Percentiles rank a stretch among this genome's conserved stretches.
Evolutionary conservation across 2,329 filamentous ascomycete genomes (phyloP).

Genomic region (Neobulgaria alba): DNA sequence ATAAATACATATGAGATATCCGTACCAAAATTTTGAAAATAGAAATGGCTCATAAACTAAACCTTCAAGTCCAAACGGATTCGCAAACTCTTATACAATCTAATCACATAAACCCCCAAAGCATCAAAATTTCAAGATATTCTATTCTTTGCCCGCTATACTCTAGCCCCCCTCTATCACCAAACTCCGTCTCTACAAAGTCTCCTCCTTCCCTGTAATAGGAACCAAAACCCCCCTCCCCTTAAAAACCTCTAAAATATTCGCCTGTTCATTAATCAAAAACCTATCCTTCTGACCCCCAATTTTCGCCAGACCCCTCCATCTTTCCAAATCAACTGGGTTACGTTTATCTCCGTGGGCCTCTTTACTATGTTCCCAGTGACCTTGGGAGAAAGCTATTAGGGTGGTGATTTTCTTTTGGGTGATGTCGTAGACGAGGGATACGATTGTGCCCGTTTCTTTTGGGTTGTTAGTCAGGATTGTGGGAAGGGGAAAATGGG

Average conservation of each 20-base stretch:
- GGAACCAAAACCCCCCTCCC: slow-evolving; percentile 39
- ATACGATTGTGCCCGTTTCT: slow-evolving; percentile 49
- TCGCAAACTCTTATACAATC: too few relatives aligned
- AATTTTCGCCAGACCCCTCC: slow-evolving; percentile 40
- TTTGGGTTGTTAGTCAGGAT: background rate
- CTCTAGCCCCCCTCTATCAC: background rate
- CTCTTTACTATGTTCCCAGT: slow-evolving; percentile 42
- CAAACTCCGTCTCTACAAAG: slow-evolving; percentile 6
- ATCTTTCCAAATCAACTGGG: slow-evolving; percentile 39
- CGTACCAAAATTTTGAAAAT: too few relatives aligned
- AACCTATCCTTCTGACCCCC: slow-evolving; percentile 42
- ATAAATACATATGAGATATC: slow-evolving; percentile 87
- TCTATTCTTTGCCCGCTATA: background rate
- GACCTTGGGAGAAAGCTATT: slow-evolving; percentile 45
- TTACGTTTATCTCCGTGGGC: slow-evolving; percentile 50
- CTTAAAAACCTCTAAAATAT: slow-evolving; percentile 40
- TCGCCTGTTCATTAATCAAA: slow-evolving; percentile 45
- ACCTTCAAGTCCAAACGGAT: too few relatives aligned
- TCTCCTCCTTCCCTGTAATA: slow-evolving; percentile 32
- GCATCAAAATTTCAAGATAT: background rate
- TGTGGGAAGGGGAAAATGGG: background rate
- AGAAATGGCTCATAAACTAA: too few relatives aligned
- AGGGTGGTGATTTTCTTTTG: slow-evolving; percentile 41
- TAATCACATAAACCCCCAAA: too few relatives aligned
- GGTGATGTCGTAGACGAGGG: slow-evolving; percentile 46